A percentile compares a stretch with the other conserved stretches of the same genome.
Evolutionary conservation across 305 asterid species (phyloP).

Genomic region (Coffea humblotiana): DNA sequence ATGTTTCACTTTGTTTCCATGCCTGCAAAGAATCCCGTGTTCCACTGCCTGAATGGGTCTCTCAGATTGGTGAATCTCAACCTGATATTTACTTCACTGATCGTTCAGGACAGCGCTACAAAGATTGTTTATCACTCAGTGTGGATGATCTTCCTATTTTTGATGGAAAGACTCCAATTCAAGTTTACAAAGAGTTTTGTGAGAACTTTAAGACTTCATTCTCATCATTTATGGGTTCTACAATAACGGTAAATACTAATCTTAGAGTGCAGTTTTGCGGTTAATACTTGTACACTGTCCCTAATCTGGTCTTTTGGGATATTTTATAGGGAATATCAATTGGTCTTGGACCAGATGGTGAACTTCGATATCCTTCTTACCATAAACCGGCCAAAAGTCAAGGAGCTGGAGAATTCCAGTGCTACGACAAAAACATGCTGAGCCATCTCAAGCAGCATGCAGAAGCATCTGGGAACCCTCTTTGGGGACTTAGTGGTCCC

Average conservation of each 20-base stretch:
- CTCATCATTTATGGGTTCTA: constrained; percentile 60
- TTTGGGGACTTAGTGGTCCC: constrained; percentile 89
- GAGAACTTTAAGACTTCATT: constrained; percentile 66
- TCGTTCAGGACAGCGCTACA: constrained; percentile 55
- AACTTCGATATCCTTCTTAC: constrained; percentile 78
- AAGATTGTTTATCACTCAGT: constrained; percentile 61
- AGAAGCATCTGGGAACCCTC: constrained; percentile 49
- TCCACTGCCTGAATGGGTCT: constrained; percentile 77
- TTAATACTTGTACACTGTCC: not conserved
- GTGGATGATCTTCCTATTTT: constrained; percentile 76
- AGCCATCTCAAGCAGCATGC: constrained; percentile 56
- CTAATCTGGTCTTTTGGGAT: not conserved
- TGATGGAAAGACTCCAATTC: constrained; percentile 74
- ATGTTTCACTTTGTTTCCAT: constrained; percentile 74
- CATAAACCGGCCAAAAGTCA: constrained; percentile 30
- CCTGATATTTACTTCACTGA: constrained; percentile 65
- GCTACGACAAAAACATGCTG: constrained; percentile 72
- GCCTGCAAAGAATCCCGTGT: constrained; percentile 48
- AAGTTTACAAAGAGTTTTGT: constrained; percentile 59
- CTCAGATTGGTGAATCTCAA: constrained; percentile 56
- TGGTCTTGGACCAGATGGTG: constrained; percentile 93
- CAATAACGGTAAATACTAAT: constrained; percentile 60
- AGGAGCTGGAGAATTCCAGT: constrained; percentile 88
- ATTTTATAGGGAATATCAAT: constrained; percentile 61
- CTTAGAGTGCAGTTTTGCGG: not conserved